Evolutionary conservation across 495 filamentous ascomycete genomes (phyloP).

Genomic region (Penicillium pulvis): DNA sequence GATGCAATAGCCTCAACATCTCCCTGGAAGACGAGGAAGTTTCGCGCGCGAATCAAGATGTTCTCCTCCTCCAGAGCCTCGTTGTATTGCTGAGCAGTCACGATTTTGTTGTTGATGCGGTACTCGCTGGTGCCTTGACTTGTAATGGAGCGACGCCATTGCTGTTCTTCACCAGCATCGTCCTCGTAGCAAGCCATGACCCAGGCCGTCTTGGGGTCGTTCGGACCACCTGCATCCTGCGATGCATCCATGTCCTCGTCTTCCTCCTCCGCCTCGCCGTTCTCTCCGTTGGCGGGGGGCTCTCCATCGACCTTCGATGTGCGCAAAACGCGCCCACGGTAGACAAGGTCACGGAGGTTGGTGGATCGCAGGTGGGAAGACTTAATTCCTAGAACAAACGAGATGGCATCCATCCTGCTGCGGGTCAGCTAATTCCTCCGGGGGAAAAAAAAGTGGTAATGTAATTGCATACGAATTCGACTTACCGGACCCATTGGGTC

Average conservation of each 20-base stretch:
- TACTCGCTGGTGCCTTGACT: slow-evolving; percentile 89
- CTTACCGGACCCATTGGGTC: slow-evolving; percentile 98
- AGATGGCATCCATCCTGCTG: slow-evolving; percentile 96
- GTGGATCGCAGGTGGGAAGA: slow-evolving; percentile 93
- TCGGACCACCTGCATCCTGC: slow-evolving; percentile 55
- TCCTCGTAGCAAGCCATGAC: slow-evolving; percentile 99
- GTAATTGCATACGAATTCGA: slow-evolving; percentile 87
- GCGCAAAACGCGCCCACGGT: slow-evolving; percentile 90
- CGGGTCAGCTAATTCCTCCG: slow-evolving; percentile 22
- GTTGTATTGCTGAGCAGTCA: slow-evolving; percentile 91
- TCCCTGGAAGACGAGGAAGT: slow-evolving; percentile 97
- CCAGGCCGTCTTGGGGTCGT: slow-evolving; percentile 92
- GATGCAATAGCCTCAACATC: slow-evolving; percentile 98
- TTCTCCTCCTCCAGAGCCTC: slow-evolving; percentile 90
- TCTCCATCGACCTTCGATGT: slow-evolving; percentile 89
- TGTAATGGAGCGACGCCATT: slow-evolving; percentile 95
- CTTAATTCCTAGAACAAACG: slow-evolving; percentile 97
- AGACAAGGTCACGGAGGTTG: slow-evolving; percentile 93
- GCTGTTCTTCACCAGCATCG: slow-evolving; percentile 91
- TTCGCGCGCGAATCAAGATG: slow-evolving; percentile 95
- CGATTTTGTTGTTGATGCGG: slow-evolving; percentile 88
- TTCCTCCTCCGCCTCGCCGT: slow-evolving; percentile 49
- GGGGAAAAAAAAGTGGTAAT: background rate
- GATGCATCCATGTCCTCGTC: slow-evolving; percentile 39
- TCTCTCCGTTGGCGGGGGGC: slow-evolving; percentile 56